phyloP scores from a whole-genome alignment of 2,329 filamentous ascomycete species.

The Ophiobolus disseminans region DNA sequence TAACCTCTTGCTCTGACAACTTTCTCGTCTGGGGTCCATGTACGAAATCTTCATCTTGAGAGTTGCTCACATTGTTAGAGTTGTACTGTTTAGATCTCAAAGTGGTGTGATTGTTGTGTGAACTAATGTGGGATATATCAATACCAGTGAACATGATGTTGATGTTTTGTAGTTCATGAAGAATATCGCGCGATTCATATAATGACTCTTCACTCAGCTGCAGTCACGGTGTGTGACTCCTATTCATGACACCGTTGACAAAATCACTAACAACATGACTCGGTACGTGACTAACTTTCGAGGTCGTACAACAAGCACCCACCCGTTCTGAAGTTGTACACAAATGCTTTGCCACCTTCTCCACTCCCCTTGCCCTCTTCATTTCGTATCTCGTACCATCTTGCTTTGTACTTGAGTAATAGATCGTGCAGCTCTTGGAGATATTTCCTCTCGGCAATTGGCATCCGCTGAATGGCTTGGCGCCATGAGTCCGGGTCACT shows the following conservation, averaged over 20 bases:
- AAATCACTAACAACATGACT: too few species aligned
- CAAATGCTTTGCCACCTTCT: constrained; percentile 73
- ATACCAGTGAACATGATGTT: too few species aligned
- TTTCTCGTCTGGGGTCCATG: neutral
- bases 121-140: too few species aligned
- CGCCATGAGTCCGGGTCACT: constrained; percentile 86
- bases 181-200: too few species aligned
- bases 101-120: too few species aligned
- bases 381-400: constrained; percentile 58
- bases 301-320: constrained; percentile 88
- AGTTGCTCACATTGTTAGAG: neutral
- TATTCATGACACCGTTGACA: too few species aligned
- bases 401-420: constrained; percentile 67
- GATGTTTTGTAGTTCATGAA: too few species aligned
- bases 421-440: constrained; percentile 82
- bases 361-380: constrained; percentile 49
- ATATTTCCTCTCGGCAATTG: constrained; percentile 80
- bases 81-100: too few species aligned
- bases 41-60: neutral
- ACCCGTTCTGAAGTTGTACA: constrained; percentile 90
- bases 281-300: too few species aligned
- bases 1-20: neutral
- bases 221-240: too few species aligned
- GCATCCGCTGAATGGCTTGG: constrained; percentile 77
- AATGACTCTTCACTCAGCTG: too few species aligned